Percentiles rank a stretch among this genome's conserved stretches.
These are phyloP conservation scores for Voacanga thouarsii DNA, from an alignment of 257 asterid species.

Conservation along the genomic window DNA sequence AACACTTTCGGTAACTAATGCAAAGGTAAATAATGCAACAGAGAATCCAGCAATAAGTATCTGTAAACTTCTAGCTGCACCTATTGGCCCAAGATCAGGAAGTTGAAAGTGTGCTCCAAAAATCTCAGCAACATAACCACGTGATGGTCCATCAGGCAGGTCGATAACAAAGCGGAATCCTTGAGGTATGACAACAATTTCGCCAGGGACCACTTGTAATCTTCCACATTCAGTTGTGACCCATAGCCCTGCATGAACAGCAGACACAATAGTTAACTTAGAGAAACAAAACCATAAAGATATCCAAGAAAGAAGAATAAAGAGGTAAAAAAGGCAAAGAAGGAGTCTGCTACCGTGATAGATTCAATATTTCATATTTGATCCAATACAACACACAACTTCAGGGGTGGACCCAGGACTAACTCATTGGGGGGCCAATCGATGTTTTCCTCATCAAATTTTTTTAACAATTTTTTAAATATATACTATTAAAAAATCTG, in stretches of 20 bases:
- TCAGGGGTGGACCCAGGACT: no score
- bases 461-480: no score
- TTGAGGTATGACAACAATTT: constrained; percentile 76
- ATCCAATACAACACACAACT: not conserved
- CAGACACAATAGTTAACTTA: not conserved
- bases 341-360: not conserved
- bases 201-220: constrained; percentile 78
- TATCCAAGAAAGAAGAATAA: not conserved
- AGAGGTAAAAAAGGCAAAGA: not conserved
- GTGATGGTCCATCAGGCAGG: constrained; percentile 89
- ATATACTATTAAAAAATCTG: no score
- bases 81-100: constrained; percentile 98
- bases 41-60: not conserved
- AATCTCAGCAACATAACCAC: constrained; percentile 88
- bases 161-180: constrained; percentile 80
- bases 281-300: not conserved
- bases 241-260: constrained; percentile 60
- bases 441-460: no score
- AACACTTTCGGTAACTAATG: constrained; percentile 3
- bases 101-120: constrained; percentile 96
- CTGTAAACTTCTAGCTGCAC: constrained; percentile 34
- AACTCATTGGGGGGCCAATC: no score
- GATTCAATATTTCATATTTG: not conserved
- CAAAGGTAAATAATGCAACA: not conserved
- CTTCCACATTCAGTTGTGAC: constrained; percentile 93